Base-by-base conservation (phyloP, 1,284 basidiomycete genomes). In the Pseudozyma pruni region DNA sequence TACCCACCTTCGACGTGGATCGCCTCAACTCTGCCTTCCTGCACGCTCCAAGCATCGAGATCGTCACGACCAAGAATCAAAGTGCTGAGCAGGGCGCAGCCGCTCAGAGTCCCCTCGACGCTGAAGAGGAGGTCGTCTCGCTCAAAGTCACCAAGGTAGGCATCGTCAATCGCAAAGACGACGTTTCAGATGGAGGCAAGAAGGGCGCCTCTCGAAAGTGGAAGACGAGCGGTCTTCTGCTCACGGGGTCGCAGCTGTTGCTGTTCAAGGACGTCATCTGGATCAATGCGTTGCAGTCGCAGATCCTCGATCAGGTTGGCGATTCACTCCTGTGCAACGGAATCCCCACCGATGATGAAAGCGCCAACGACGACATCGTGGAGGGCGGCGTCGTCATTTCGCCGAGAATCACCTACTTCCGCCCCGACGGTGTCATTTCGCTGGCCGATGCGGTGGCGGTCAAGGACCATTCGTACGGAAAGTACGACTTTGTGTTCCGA, bases 231-330 rank as follows among this genome's bases (percentile, higher is more conserved):
- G 91, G 89, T 61, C 89, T 94, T 9, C 86, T 96, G 49, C 86
- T 99, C 50, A 94, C 94, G 4, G 90, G 89, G 29, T 93, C 93
- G 8, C 94, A 97, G 79, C 85, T 98, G 9, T 86, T 98, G 41
- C 90, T 98, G 81, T 94, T 94, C 84, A 92, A 92, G 64, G 94
- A 98, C 83, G 83, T 89, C 1, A 84, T 87, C 8, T 90, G 88
- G 89, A 89, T 89, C 7, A 61, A 58, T 17, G 78, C 78, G 11
- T 82, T 93, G 22, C 84, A 87, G 49, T 85, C 87, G 40, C 87
- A 88, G 78, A 84, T 86, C 19, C 83, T 85, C 17, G 76, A 75
- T 50, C 80, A 59, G 64, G 63, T 69, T 4, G 71, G 71, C 8
- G 57, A 70, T 20, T 63, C 63, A 35, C 64, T 68, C 22, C 31